phyloP scores from a whole-genome alignment of 441 rosid species.

The Arabidopsis hybrid region DNA sequence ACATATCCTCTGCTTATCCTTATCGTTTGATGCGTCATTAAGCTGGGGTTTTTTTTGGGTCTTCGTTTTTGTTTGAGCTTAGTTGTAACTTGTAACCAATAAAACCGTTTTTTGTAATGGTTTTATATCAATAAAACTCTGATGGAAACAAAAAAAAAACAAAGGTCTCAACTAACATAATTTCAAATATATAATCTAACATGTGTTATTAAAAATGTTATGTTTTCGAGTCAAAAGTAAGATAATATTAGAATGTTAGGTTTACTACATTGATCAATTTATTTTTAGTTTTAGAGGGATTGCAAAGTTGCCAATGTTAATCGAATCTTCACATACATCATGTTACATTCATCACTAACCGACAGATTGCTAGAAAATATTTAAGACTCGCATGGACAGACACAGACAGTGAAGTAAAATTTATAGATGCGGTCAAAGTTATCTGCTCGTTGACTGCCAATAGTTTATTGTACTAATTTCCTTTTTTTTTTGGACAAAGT shows the following conservation, averaged over 20 bases:
- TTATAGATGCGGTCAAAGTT: constrained; percentile 15
- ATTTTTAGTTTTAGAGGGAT: background rate
- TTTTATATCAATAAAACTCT: too few species aligned
- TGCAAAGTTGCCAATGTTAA: background rate
- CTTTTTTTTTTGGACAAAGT: too few species aligned
- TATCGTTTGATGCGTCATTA: too few species aligned
- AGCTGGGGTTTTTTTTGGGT: too few species aligned
- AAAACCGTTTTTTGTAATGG: too few species aligned
- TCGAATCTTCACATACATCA: background rate
- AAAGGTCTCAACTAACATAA: too few species aligned
- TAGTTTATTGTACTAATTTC: too few species aligned
- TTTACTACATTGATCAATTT: background rate
- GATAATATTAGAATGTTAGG: background rate
- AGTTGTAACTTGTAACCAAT: too few species aligned
- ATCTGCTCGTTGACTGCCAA: constrained; percentile 1
- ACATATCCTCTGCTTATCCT: too few species aligned
- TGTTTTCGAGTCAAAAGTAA: background rate
- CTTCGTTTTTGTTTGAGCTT: too few species aligned
- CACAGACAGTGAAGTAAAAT: background rate
- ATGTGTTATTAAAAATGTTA: background rate
- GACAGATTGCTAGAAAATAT: constrained; percentile 3
- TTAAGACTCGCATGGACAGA: background rate
- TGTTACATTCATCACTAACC: background rate
- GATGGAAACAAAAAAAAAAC: too few species aligned
- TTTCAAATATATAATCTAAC: background rate